phyloP scores from a whole-genome alignment of 495 filamentous ascomycete species.

The Aspergillus leporis region DNA sequence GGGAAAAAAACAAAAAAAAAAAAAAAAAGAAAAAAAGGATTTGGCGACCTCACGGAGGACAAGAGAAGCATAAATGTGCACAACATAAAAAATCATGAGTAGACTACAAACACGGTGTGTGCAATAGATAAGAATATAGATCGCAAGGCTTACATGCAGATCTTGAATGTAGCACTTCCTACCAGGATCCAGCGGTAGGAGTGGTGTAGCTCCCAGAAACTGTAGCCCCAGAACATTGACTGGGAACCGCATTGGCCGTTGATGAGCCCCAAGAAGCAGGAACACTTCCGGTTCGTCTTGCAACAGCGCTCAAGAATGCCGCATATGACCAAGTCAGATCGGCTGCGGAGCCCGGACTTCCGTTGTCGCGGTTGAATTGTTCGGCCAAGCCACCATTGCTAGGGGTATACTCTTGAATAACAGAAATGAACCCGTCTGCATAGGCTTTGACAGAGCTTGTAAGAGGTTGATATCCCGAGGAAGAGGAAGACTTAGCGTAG shows the following conservation, averaged over 20 bases:
- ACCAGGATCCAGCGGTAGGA: constrained; percentile 14
- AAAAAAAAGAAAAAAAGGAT: too few species aligned
- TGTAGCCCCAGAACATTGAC: constrained; percentile 12
- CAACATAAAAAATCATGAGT: too few species aligned
- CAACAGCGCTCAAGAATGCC: constrained; percentile 59
- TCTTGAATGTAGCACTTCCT: background rate
- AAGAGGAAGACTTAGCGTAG: constrained; percentile 34
- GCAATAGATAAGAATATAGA: background rate
- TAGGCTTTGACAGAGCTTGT: constrained; percentile 46
- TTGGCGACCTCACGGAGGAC: too few species aligned
- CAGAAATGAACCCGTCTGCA: constrained; percentile 49
- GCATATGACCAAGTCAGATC: constrained; percentile 72
- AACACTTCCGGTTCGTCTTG: constrained; percentile 41
- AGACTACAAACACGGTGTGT: too few species aligned
- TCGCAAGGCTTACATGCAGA: background rate
- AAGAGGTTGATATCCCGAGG: constrained; percentile 39
- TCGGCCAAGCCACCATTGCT: constrained; percentile 58
- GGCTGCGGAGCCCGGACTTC: constrained; percentile 52
- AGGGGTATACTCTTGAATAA: constrained; percentile 50
- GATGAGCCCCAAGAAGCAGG: constrained; percentile 53
- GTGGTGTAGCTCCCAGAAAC: constrained; percentile 16
- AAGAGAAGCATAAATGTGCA: too few species aligned
- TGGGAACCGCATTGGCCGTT: constrained; percentile 44
- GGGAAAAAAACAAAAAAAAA: too few species aligned
- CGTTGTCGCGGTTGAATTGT: constrained; percentile 57